phyloP scores from a whole-genome alignment of 345 rosid species.

The Luvunga scandens region DNA sequence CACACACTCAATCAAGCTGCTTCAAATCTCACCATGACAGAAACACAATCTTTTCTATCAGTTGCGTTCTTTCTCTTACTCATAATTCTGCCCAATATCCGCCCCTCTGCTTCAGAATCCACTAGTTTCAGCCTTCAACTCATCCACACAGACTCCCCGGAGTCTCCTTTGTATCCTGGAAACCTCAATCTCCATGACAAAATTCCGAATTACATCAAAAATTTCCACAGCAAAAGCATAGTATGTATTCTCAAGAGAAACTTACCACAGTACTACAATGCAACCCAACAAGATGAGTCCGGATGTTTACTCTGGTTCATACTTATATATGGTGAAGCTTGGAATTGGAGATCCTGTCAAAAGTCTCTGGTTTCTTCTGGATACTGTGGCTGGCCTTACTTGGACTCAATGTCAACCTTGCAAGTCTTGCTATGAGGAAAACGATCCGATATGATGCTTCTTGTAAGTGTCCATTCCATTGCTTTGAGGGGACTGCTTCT shows the following conservation, averaged over 20 bases:
- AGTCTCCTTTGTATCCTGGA: constrained; percentile 5
- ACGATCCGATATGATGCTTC: not conserved
- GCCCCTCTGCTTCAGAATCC: not conserved
- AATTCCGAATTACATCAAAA: not conserved
- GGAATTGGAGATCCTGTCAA: not conserved
- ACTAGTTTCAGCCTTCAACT: not conserved
- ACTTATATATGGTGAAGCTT: not conserved
- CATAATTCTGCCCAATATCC: not conserved
- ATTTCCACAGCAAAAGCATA: not conserved
- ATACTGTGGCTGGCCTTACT: not conserved
- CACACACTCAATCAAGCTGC: no score
- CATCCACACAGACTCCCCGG: not conserved
- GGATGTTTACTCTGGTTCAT: not conserved
- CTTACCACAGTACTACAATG: not conserved
- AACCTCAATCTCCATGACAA: not conserved
- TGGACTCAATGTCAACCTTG: constrained; percentile 7
- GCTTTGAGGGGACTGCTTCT: not conserved
- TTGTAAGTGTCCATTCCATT: not conserved
- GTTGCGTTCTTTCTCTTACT: not conserved
- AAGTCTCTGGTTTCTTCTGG: not conserved
- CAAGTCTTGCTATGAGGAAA: not conserved
- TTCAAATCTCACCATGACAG: no score
- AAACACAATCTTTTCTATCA: not conserved
- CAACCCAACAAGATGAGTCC: not conserved
- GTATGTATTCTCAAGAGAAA: not conserved